These are phyloP conservation scores for Trametes meyenii DNA, from an alignment of 768 basidiomycete species.

Conservation along the genomic window DNA sequence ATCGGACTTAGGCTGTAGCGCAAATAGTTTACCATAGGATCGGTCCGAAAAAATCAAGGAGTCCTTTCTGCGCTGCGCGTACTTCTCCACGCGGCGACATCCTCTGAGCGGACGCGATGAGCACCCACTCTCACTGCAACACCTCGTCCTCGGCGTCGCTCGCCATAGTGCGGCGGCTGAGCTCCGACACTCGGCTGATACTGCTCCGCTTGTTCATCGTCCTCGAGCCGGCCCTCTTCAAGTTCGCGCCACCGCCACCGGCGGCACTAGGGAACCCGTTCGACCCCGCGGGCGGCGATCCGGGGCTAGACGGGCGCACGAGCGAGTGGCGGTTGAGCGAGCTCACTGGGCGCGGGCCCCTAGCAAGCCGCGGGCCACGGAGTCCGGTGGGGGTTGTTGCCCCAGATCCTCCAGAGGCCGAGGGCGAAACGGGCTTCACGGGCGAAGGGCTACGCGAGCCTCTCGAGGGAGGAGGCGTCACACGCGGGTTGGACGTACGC, in stretches of 20 bases:
- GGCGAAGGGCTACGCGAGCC: constrained; percentile 35
- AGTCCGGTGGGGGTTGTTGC: constrained; percentile 41
- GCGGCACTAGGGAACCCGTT: constrained; percentile 9
- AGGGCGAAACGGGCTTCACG: constrained; percentile 39
- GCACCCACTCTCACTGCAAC: constrained; percentile 41
- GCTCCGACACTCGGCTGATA: constrained; percentile 36
- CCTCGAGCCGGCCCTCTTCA: constrained; percentile 28
- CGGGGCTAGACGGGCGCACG: constrained; percentile 21
- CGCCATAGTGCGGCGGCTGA: constrained; percentile 77
- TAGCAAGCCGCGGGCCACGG: constrained; percentile 54
- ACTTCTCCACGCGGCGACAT: too few species aligned
- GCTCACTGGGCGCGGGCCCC: constrained; percentile 55
- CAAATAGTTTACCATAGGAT: too few species aligned
- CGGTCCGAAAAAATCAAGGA: too few species aligned
- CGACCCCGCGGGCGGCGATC: constrained; percentile 16
- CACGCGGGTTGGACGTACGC: constrained; percentile 33
- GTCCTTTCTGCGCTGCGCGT: too few species aligned
- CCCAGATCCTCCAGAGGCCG: constrained; percentile 32
- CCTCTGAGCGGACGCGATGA: too few species aligned
- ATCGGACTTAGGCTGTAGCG: too few species aligned
- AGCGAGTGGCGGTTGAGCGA: constrained; percentile 55
- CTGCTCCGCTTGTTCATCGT: constrained; percentile 34
- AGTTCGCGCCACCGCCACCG: constrained; percentile 9
- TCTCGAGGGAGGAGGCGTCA: constrained; percentile 42
- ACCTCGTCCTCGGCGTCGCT: constrained; percentile 83